These are phyloP conservation scores for Umbelopsis sp. DNA, from an alignment of 371 early-diverging fungal species.

Conservation along the genomic window DNA sequence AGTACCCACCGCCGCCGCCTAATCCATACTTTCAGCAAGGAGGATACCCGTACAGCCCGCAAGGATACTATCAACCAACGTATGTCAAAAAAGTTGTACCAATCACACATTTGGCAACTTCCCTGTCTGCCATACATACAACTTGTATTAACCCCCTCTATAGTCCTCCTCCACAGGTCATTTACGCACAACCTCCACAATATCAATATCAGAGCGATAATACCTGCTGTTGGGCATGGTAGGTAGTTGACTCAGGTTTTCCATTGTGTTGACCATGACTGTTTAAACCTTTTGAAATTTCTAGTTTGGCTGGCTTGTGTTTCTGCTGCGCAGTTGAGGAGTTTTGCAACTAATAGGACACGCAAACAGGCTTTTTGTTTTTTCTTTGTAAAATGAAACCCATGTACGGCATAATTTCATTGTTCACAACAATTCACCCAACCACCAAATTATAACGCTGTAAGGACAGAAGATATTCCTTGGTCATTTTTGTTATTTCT, in stretches of 20 bases:
- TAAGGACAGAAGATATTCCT: too few relatives aligned
- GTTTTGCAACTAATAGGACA: neutral
- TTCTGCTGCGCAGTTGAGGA: conserved; percentile 11
- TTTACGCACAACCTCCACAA: neutral
- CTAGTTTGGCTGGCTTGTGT: conserved; percentile 10
- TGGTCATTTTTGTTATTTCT: neutral
- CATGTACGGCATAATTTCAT: conserved; percentile 1
- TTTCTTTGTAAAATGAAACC: neutral
- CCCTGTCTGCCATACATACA: neutral
- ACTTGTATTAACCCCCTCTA: neutral
- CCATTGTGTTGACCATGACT: neutral
- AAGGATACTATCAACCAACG: conserved; percentile 17
- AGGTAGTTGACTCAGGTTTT: neutral
- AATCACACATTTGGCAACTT: too few relatives aligned
- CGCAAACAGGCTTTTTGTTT: neutral
- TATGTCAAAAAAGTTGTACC: neutral
- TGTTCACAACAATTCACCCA: neutral
- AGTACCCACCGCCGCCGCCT: conserved; percentile 10
- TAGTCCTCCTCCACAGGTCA: conserved; percentile 11
- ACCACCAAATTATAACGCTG: neutral
- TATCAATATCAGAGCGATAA: conserved; percentile 8
- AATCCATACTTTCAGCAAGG: conserved; percentile 7
- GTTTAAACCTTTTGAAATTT: neutral
- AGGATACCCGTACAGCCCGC: neutral
- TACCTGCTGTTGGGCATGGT: conserved; percentile 16